Conservation (phyloP, 2,329 filamentous ascomycete species). For the Stemphylium beticola region DNA sequence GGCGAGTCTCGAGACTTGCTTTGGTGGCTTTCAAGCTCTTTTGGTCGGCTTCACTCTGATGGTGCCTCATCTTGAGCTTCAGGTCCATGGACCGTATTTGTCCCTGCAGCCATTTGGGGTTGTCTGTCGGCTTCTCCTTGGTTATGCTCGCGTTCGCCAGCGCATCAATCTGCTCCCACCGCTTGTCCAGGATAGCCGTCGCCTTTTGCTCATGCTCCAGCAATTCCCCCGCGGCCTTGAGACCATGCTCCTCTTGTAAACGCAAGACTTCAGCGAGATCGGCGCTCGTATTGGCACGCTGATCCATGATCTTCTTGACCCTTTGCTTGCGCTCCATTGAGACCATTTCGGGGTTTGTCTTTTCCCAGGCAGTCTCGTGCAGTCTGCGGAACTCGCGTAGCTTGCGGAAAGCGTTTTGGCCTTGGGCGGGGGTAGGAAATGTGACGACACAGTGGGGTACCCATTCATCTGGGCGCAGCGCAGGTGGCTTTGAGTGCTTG, state of each 20-base stretch:
- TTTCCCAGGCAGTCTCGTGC: constrained; percentile 63
- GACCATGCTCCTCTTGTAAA: constrained; percentile 53
- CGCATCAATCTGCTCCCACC: constrained; percentile 33
- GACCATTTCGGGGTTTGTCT: constrained; percentile 49
- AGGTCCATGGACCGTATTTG: constrained; percentile 30
- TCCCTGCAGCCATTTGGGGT: constrained; percentile 33
- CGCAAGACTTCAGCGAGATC: constrained; percentile 64
- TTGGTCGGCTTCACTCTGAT: constrained; percentile 34
- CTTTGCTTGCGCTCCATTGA: constrained; percentile 56
- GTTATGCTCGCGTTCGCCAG: constrained; percentile 24
- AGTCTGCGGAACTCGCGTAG: constrained; percentile 50
- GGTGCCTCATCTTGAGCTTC: constrained; percentile 35
- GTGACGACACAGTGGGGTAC: constrained; percentile 64
- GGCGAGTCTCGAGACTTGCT: constrained; percentile 29
- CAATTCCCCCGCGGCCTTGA: constrained; percentile 21
- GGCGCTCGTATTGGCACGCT: constrained; percentile 67
- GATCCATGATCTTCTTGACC: constrained; percentile 65
- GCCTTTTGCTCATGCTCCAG: constrained; percentile 25
- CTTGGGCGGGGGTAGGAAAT: constrained; percentile 58
- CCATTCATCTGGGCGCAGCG: constrained; percentile 68
- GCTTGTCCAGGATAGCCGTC: constrained; percentile 24
- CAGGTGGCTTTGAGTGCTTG: constrained; percentile 66
- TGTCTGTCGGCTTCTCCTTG: constrained; percentile 24
- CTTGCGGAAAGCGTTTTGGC: constrained; percentile 60
- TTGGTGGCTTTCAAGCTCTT: constrained; percentile 31